These are phyloP conservation scores for Microthyrium microscopicum DNA, from an alignment of 2,329 filamentous ascomycete species.

Conservation along the genomic window DNA sequence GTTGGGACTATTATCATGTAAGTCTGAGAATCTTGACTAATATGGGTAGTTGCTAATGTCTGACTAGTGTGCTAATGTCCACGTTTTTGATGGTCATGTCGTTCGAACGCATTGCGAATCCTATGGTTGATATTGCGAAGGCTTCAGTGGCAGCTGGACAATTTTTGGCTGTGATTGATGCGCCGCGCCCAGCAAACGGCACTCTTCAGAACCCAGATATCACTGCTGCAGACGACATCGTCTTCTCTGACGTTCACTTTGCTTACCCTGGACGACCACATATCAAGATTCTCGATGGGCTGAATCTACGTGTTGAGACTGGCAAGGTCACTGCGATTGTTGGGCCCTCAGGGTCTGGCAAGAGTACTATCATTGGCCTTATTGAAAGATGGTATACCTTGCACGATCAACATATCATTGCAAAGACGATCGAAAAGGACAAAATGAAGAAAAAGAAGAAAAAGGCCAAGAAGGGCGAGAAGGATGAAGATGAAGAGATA, in stretches of 20 bases:
- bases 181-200: constrained; percentile 7
- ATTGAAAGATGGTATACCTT: constrained; percentile 33
- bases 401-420: no score
- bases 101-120: constrained; percentile 16
- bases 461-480: neutral
- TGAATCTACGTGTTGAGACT: constrained; percentile 21
- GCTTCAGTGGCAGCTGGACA: constrained; percentile 19
- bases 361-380: constrained; percentile 27
- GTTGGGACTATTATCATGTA: constrained; percentile 16
- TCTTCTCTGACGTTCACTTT: constrained; percentile 23
- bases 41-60: neutral
- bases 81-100: constrained; percentile 20
- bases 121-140: constrained; percentile 19
- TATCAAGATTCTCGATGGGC: constrained; percentile 21
- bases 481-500: no score
- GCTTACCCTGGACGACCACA: constrained; percentile 27
- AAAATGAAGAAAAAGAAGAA: constrained; percentile 5
- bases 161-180: constrained; percentile 20
- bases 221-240: constrained; percentile 17
- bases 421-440: no score
- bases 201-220: constrained; percentile 14
- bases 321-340: constrained; percentile 29
- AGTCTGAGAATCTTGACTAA: neutral
- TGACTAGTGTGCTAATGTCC: constrained; percentile 19
- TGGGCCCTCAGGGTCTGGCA: constrained; percentile 27